Percentiles rank a stretch among this genome's conserved stretches.
Conservation (phyloP, 2,329 filamentous ascomycete genomes). For the Tolypocladium tundrense region DNA sequence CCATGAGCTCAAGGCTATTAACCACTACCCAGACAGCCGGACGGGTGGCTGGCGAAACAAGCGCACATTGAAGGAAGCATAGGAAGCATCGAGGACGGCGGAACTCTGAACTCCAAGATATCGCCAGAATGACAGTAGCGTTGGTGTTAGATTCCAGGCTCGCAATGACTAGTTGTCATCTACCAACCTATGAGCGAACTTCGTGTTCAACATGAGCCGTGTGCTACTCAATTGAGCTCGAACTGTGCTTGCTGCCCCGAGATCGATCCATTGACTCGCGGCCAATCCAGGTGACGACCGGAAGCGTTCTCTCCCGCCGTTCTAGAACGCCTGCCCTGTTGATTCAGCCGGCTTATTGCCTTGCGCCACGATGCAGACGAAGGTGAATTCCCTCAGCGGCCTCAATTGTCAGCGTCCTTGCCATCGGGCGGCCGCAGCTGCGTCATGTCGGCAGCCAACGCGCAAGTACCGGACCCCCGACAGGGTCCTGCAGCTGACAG, state of each 20-base stretch:
- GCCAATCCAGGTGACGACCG: background rate
- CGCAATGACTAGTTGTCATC: too few relatives aligned
- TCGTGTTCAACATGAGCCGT: too few relatives aligned
- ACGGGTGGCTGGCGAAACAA: too few relatives aligned
- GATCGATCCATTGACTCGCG: background rate
- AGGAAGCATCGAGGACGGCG: too few relatives aligned
- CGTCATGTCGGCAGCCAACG: background rate
- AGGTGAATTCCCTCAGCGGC: background rate
- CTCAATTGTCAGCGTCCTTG: background rate
- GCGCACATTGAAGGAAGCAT: too few relatives aligned
- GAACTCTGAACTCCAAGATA: too few relatives aligned
- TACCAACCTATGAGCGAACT: too few relatives aligned
- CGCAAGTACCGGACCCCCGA: background rate
- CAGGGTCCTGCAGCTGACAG: background rate
- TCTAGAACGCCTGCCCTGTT: background rate
- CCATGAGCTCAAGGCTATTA: too few relatives aligned
- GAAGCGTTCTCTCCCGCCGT: background rate
- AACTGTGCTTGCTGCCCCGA: background rate
- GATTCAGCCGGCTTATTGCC: background rate
- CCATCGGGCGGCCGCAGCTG: background rate
- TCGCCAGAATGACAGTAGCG: too few relatives aligned
- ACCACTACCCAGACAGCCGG: too few relatives aligned
- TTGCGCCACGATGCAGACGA: background rate
- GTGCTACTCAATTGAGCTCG: background rate
- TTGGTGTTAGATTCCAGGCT: too few relatives aligned